Evolutionary conservation across 208 protist genomes (phyloP), one percentile per base, ranked within the genome.

Genomic region (Leishmania lainsoni): DNA sequence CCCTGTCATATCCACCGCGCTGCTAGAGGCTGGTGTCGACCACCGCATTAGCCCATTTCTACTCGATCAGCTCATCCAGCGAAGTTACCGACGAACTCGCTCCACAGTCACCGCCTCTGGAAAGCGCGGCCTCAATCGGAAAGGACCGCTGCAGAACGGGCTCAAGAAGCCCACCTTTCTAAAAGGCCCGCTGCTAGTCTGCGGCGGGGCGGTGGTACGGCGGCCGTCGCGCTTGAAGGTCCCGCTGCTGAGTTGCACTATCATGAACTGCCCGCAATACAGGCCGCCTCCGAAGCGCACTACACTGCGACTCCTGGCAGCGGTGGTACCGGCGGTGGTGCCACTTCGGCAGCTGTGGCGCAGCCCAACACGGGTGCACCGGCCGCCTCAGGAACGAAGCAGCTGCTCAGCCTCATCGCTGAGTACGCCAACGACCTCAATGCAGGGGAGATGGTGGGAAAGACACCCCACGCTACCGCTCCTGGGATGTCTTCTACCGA

Each of bases 11-110:
- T 86, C 82, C 4, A 78, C 82, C 16, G 82, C 82, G 16, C 29
- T 86, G 77, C 49, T 63, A 3, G 82, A 86, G 29, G 66, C 66
- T 20, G 82, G 82, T 58, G 82, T 86, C 29, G 82, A 86, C 45
- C 78, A 86, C 66, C 82, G 82, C 63, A 63, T 86, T 14, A 82
- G 58, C 35, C 78, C 82, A 3, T 76, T 76, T 5, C 10, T 81
- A 32, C 78, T 86, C 1, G 66, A 82, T 35, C 58, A 82, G 78
- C 70, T 86, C 61, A 81, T 86, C 16, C 82, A 79, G 6, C 70
- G 71, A 12, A 75, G 73, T 32, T 71, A 29, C 17, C 81, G 81
- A 2, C 76, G 48, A 48, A 56, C 59, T 3, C 65, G 63, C 16
- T 61, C 76, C 29, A 68, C 66, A 6, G 75, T 66, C 32, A 51